Evolutionary conservation across 306 rosid genomes (phyloP), one percentile per base, ranked within the genome.

Genomic region (Lathyrus sativus): DNA sequence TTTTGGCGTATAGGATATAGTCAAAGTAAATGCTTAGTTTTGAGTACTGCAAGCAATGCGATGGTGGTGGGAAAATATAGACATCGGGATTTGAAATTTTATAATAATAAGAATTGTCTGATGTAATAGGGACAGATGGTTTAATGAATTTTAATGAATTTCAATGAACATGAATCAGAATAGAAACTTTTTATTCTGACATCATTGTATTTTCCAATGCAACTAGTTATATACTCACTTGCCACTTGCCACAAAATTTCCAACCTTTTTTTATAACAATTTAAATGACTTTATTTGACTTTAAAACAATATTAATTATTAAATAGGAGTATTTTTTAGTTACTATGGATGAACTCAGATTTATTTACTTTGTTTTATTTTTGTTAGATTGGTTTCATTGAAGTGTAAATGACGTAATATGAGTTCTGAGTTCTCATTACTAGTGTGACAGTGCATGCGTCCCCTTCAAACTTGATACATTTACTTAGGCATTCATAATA

Each of bases 31-130:
- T 15, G 55, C 57, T 58, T 11, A 17, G 73, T 49, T 65, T 71
- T 51, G 33, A 41, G 74, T 45, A 53, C 53, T 13, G 10, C 12
- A 7, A 13, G 10, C 12, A 7, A 18, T 9, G 39, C 44, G 39
- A 54, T 63, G 64, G 80, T 41, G 71, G 67, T 76, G 79, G 70
- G 57, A 57, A 77, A 79, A 62, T 72, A 75, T 54, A 74, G 74
- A 65, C 81, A 72, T 89, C 38, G 91, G 89, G 84, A 83, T 82
- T 87, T 85, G 89, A 79, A 55, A 53, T 39, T 56, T 24, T 58
- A 8, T 70, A 73, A 67, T 79, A 72, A 80, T 64, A 63, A 59
- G 77, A 72, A 26, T 46, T 56, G 46, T 78, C 68, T 46, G 26
- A 55, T 43, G 1, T 50, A 76, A 39, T 78, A 79, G 70, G 74